phyloP scores from a whole-genome alignment of 768 basidiomycete species.

The Tricholoma flavovirens region DNA sequence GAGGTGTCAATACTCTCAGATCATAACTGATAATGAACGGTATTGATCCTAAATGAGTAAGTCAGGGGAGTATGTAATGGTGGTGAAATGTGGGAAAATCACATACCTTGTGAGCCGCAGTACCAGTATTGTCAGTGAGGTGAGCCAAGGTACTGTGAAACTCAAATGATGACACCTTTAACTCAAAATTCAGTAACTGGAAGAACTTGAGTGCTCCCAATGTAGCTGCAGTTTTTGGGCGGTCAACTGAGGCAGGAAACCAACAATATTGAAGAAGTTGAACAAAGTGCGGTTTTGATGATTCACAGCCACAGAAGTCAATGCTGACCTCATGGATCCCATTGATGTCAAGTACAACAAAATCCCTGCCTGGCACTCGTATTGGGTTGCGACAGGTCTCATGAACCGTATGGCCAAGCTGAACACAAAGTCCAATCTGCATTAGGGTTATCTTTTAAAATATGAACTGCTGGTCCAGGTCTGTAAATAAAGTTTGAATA shows the following conservation, averaged over 20 bases:
- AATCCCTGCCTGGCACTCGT: neutral
- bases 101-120: neutral
- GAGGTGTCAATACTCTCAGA: slow-evolving; percentile 19
- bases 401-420: neutral
- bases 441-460: slow-evolving; percentile 12
- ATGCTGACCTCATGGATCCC: no score
- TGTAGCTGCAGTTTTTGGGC: slow-evolving; percentile 10
- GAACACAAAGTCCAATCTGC: neutral
- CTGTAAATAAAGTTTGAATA: neutral
- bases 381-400: neutral
- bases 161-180: slow-evolving; percentile 9
- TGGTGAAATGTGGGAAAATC: neutral
- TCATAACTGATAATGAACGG: slow-evolving; percentile 14
- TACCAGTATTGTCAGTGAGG: slow-evolving; percentile 12
- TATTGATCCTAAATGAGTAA: slow-evolving; percentile 15
- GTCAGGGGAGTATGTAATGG: slow-evolving; percentile 10
- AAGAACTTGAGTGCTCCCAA: slow-evolving; percentile 6
- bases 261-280: slow-evolving; percentile 7
- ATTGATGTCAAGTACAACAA: no score
- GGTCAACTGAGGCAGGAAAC: slow-evolving; percentile 6
- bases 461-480: neutral
- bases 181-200: slow-evolving; percentile 10
- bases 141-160: slow-evolving; percentile 7
- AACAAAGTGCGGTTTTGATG: slow-evolving; percentile 4
- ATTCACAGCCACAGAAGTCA: slow-evolving; percentile 8